phyloP scores from a whole-genome alignment of 2,329 filamentous ascomycete genomes.

The Dactylellina cionopaga region DNA sequence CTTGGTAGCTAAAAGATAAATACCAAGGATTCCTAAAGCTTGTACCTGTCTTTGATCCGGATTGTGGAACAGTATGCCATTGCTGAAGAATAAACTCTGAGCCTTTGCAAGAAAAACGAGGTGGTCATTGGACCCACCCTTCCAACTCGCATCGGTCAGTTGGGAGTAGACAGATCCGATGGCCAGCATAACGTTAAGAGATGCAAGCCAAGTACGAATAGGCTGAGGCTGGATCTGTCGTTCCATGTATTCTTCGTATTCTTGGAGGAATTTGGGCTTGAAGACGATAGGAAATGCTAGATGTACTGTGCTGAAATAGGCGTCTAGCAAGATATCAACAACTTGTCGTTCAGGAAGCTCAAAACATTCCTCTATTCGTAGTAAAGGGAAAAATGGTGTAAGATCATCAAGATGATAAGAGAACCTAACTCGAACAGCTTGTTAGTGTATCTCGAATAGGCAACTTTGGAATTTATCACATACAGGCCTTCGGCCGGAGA shows the following conservation, averaged over 20 bases:
- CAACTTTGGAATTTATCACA: background rate
- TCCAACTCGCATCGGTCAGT: conserved; percentile 55
- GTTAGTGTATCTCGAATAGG: background rate
- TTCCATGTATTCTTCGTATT: conserved; percentile 53
- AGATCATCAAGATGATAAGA: conserved; percentile 54
- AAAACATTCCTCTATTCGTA: conserved; percentile 51
- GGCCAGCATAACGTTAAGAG: conserved; percentile 55
- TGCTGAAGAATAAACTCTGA: conserved; percentile 51
- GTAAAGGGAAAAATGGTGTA: conserved; percentile 38
- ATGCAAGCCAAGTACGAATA: conserved; percentile 54
- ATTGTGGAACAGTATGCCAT: conserved; percentile 54
- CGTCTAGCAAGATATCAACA: conserved; percentile 51
- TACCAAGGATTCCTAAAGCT: conserved; percentile 53
- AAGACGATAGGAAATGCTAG: conserved; percentile 54
- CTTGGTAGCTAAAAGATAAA: conserved; percentile 55
- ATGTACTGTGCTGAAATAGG: conserved; percentile 55
- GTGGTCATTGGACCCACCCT: conserved; percentile 49
- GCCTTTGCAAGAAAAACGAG: conserved; percentile 54
- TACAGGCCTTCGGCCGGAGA: conserved; percentile 30
- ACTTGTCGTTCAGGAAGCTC: conserved; percentile 43
- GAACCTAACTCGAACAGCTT: background rate
- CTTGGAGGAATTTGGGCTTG: conserved; percentile 51
- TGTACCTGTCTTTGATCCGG: conserved; percentile 53
- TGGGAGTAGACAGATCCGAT: conserved; percentile 54
- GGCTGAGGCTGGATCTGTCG: conserved; percentile 53